Conservation (phyloP, 257 asterid species). For the Ligustrum vulgare region DNA sequence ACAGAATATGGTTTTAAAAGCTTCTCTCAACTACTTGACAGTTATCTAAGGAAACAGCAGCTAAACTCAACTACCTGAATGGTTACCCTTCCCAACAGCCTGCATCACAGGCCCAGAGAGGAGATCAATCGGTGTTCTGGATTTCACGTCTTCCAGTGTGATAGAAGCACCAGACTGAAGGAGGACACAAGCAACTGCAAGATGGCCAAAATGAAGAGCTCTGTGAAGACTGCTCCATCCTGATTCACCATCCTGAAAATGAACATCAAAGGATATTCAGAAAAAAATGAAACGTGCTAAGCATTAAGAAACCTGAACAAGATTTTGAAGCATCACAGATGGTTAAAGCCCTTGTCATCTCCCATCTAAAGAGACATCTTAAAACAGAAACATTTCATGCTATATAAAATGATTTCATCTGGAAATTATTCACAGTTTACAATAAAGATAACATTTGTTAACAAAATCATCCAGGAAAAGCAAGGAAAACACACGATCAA, state of each 20-base stretch:
- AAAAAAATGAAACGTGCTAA: conserved; percentile 3
- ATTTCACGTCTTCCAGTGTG: conserved; percentile 80
- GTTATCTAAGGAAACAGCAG: conserved; percentile 6
- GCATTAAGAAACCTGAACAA: conserved; percentile 19
- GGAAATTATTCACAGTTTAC: not conserved
- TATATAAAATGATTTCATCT: not conserved
- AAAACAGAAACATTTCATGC: conserved; percentile 1
- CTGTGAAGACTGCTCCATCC: conserved; percentile 99
- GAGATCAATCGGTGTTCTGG: conserved; percentile 82
- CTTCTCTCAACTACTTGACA: conserved; percentile 19
- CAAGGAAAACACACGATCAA: conserved; percentile 2
- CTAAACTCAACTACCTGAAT: conserved; percentile 47
- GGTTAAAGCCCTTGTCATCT: conserved; percentile 23
- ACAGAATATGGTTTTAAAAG: conserved; percentile 17
- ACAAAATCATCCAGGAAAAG: not conserved
- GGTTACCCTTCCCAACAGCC: conserved; percentile 50
- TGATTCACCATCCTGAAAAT: conserved; percentile 89
- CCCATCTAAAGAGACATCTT: conserved; percentile 18
- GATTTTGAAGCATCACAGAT: conserved; percentile 12
- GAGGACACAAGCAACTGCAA: conserved; percentile 90
- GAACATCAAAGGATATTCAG: conserved; percentile 17
- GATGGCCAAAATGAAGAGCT: conserved; percentile 95
- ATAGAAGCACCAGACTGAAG: conserved; percentile 76
- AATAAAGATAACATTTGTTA: not conserved
- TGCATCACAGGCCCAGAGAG: conserved; percentile 88